Evolutionary conservation across 768 basidiomycete species (phyloP), one percentile per base, ranked within the genome.

Genomic region (Tricholomella constricta): DNA sequence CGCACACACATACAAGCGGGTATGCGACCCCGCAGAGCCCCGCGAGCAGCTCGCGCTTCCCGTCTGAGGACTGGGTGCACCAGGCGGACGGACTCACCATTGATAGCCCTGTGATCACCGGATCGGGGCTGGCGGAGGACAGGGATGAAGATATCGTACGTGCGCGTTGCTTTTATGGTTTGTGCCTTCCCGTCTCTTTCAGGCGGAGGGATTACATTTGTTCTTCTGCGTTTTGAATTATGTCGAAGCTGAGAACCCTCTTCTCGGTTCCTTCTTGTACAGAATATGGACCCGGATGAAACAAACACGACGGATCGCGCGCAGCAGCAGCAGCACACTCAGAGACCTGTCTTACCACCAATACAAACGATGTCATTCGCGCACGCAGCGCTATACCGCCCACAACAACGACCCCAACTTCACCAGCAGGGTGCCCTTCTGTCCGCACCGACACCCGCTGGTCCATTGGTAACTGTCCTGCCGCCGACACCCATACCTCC

Each of bases 1-100:
- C 37, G 15, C 55, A 61, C 44, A 45, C 52, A 32, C 52, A 60
- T 52, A 44, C 62, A 29, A 51, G 55, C 45, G 48, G 42, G 15
- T 45, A 56, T 36, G 50, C 41, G 8, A 55, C 56, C 17, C 49
- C 60, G 8, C 43, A 48, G 19, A 55, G 54, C 38, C 40, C 78
- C 49, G 61, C 71, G 38, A 64, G 56, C 62, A 73, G 69, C 58
- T 74, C 77, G 59, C 67, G 75, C 23, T 70, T 76, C 36, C 67
- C 71, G 15, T 78, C 81, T 8, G 89, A 89, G 52, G 88, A 91
- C 62, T 91, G 88, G 89, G 88, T 91, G 10, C 74, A 76, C 52
- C 86, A 85, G 62, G 80, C 89, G 4, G 78, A 81, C 48, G 84
- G 79, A 42, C 76, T 91, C 55, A 77, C 79, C n/a, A 86, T 91